Conservation (phyloP, 805 yeast genomes). For the Yarrowia divulgata region DNA sequence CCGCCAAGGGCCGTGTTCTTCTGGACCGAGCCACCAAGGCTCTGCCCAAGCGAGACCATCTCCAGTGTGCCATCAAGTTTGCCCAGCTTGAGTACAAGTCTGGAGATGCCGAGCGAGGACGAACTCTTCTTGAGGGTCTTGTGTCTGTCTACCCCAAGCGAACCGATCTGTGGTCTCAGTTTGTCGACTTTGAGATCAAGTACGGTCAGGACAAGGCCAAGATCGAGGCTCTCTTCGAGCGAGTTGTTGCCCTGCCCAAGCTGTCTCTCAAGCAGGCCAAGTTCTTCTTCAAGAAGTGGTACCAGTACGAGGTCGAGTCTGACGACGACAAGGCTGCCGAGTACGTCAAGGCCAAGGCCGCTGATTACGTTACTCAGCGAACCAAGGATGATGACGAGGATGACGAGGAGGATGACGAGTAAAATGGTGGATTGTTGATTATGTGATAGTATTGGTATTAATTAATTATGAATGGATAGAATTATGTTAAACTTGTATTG, state of each 20-base stretch:
- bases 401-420: slow-evolving; percentile 31
- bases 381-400: slow-evolving; percentile 39
- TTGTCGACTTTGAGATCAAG: slow-evolving; percentile 91
- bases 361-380: slow-evolving; percentile 63
- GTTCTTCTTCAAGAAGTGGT: slow-evolving; percentile 94
- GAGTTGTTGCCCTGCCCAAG: slow-evolving; percentile 69
- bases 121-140: slow-evolving; percentile 92
- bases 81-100: slow-evolving; percentile 80
- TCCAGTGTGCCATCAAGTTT: slow-evolving; percentile 84
- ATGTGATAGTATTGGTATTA: slow-evolving; percentile 30
- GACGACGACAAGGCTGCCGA: slow-evolving; percentile 75
- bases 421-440: slow-evolving; percentile 22
- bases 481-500: neutral
- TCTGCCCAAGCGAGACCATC: slow-evolving; percentile 64
- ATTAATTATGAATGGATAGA: slow-evolving; percentile 35
- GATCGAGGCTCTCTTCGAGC: slow-evolving; percentile 81
- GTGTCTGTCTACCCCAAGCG: slow-evolving; percentile 89
- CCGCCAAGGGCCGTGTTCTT: slow-evolving; percentile 64
- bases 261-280: slow-evolving; percentile 88
- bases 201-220: slow-evolving; percentile 61
- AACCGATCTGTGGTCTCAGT: slow-evolving; percentile 93
- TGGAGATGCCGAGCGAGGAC: slow-evolving; percentile 93
- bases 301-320: slow-evolving; percentile 72
- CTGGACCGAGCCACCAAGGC: slow-evolving; percentile 75
- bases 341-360: slow-evolving; percentile 89